A percentile compares a stretch with the other conserved stretches of the same genome.
Evolutionary conservation across 1,284 basidiomycete species (phyloP).

Genomic region (Leccinum pachyderme): DNA sequence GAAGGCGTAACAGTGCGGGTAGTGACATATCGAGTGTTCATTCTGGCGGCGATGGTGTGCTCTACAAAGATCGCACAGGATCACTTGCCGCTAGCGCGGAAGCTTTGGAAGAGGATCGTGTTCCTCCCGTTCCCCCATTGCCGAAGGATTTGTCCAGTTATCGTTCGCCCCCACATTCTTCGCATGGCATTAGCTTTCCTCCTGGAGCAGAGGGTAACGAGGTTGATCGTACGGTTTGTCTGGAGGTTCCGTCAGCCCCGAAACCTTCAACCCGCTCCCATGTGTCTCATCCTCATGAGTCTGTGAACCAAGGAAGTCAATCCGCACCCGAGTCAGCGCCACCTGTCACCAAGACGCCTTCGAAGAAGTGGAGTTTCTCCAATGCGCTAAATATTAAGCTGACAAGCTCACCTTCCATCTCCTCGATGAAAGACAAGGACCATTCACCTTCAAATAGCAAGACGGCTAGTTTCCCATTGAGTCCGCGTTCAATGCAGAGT

Average conservation of each 20-base stretch:
- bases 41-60: conserved; percentile 55
- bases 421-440: conserved; percentile 46
- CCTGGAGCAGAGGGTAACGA: conserved; percentile 37
- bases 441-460: conserved; percentile 34
- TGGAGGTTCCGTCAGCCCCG: conserved; percentile 50
- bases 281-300: conserved; percentile 15
- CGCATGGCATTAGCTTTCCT: conserved; percentile 51
- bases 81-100: conserved; percentile 56
- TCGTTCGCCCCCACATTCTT: conserved; percentile 62
- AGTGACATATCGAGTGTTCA: conserved; percentile 81
- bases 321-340: conserved; percentile 43
- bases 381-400: conserved; percentile 84
- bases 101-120: conserved; percentile 55
- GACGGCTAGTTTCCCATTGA: conserved; percentile 53
- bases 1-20: conserved; percentile 76
- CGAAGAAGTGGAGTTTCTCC: conserved; percentile 97
- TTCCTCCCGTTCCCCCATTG: conserved; percentile 95
- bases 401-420: conserved; percentile 62
- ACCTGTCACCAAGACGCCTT: conserved; percentile 62
- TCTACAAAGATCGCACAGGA: conserved; percentile 65
- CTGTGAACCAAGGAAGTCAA: conserved; percentile 31
- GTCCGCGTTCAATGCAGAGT: conserved; percentile 57
- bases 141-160: conserved; percentile 87
- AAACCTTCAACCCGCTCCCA: conserved; percentile 33
- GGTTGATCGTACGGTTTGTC: conserved; percentile 45